Evolutionary conservation across 345 rosid species (phyloP), one percentile per base, ranked within the genome.

Genomic region (Ceriops decandra): DNA sequence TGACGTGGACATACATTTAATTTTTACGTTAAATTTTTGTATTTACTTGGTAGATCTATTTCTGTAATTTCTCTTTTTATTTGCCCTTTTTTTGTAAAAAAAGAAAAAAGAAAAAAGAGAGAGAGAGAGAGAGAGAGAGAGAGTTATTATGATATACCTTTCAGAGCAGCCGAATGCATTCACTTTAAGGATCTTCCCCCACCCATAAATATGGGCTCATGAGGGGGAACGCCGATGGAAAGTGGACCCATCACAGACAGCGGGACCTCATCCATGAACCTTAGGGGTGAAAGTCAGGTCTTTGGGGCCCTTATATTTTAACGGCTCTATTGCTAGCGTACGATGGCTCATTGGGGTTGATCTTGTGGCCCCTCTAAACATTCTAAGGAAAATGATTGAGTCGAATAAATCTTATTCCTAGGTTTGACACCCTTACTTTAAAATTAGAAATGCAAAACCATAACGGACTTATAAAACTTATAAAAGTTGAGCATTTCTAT

Each of bases 261-360:
- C 49, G 0, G 0, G 49, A 42, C 17, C 49, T 1, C 46, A 10
- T 15, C 17, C 4, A 42, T 13, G 16, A 5, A 42, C 49, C 49
- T 42, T 11, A 0, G 19, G 3, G 49, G 5, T 15, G 49, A 13
- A 42, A 42, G 49, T 15, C 19, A 3, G 49, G 19, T 42, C 17
- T 42, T 2, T 13, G 2, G 49, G 16, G 42, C 58, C 60, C 59
- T 22, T 24, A 28, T 13, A 2, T 2, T 16, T 38, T 38, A 71
- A 77, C 81, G 79, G 81, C 52, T 73, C 63, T 42, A 24, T 57
- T 52, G 16, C 49, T 27, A 21, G 20, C 60, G 66, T 52, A 22
- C 31, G 51, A 58, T 21, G 30, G 52, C 63, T 53, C 30, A 2
- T 4, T 56, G 3, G 21, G n/a, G 16, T 58, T 15, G 68, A 65